phyloP scores from a whole-genome alignment of 345 rosid genomes.

The Boechera divaricarpa region DNA sequence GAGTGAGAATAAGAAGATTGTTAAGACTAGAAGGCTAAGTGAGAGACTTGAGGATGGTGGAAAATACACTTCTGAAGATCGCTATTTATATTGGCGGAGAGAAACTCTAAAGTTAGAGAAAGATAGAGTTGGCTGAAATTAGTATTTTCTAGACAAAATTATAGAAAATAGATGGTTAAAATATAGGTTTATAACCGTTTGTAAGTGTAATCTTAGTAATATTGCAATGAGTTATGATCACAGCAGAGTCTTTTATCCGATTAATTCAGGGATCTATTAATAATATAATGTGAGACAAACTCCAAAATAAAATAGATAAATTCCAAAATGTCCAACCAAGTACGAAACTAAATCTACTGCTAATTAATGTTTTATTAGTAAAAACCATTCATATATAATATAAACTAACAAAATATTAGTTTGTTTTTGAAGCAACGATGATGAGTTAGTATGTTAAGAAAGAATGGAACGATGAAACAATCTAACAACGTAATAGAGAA shows the following conservation, averaged over 20 bases:
- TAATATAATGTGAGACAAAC: neutral
- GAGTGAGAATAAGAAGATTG: conserved; percentile 19
- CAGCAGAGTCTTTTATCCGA: neutral
- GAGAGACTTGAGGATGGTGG: conserved; percentile 37
- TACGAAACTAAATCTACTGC: neutral
- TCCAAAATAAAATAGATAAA: neutral
- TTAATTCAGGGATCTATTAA: neutral
- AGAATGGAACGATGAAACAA: neutral
- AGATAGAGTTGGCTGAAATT: conserved; percentile 18
- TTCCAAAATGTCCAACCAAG: neutral
- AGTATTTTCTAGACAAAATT: conserved; percentile 2
- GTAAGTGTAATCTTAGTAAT: neutral
- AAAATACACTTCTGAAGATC: conserved; percentile 14
- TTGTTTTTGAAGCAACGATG: neutral
- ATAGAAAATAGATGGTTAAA: conserved; percentile 19
- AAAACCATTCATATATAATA: neutral
- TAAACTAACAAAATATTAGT: neutral
- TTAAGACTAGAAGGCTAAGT: neutral
- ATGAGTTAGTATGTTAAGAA: neutral
- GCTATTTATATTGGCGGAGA: conserved; percentile 38
- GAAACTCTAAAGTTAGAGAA: conserved; percentile 29
- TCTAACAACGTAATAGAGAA: neutral
- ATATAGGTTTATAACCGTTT: conserved; percentile 24
- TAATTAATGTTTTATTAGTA: neutral
- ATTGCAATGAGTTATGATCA: conserved; percentile 11